Base-by-base conservation (phyloP, 495 filamentous ascomycete species). In the Melanomma pulvis-pyrius region DNA sequence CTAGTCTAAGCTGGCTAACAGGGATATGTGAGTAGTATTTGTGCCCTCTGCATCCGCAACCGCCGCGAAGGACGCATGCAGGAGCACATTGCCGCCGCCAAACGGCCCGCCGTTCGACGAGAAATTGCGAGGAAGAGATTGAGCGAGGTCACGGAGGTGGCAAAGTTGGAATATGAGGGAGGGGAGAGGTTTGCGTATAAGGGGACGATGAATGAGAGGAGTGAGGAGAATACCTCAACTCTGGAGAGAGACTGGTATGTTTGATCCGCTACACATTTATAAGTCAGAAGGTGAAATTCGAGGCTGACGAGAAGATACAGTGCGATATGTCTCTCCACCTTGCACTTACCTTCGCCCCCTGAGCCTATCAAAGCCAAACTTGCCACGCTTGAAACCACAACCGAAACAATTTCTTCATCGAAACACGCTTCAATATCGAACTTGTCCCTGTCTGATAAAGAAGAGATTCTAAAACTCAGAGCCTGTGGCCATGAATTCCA, bases 401-500 rank as follows among this genome's bases (percentile, higher is more conserved):
- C 19, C 2, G 26, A 21, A 19, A 3, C 61, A 12, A 24, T 9
- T 15, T 11, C 13, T 15, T 2, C 48, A 3, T 21, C 21, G 26
- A 49, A 63, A 26, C 17, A 25, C 3, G 17, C 26, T 2, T 60
- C 47, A 7, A 1, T 56, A 24, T 55, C 36, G 2, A 41, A 47
- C 6, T 1, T n/a, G 11, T 30, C 65, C 1, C 13, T 57, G 28
- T 0, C 25, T 8, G 44, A 57, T 7, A 1, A 48, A 26, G 65
- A 68, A 52, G 58, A 56, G 19, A 56, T 68, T 0, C 29, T 68
- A 4, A 50, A 41, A 15, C 52, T 68, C 3, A 62, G 62, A 15
- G 52, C 62, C 6, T 68, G 65, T 30, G 28, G 34, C 17, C 65
- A 68, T 24, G 65, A 68, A 47, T 63, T 68, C 25, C 65, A 68